phyloP scores from a whole-genome alignment of 495 filamentous ascomycete species.

The Lasiosphaeriaceae sp. region DNA sequence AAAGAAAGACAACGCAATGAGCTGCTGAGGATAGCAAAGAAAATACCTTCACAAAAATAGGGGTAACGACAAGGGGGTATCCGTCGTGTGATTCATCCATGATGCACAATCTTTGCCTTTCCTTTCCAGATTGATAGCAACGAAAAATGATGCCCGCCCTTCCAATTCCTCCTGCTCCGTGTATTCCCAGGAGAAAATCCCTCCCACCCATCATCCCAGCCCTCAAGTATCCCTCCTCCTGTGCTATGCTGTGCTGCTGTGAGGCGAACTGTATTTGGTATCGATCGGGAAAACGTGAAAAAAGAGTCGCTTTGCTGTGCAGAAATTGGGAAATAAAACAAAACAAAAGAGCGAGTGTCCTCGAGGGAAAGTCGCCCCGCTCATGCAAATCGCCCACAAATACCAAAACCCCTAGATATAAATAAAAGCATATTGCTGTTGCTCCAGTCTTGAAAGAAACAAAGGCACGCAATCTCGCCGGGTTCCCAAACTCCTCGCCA shows the following conservation, averaged over 20 bases:
- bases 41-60: neutral
- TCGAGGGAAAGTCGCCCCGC: conserved; percentile 12
- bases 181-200: neutral
- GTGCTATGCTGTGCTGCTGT: conserved; percentile 32
- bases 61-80: neutral
- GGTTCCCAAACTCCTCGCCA: conserved; percentile 26
- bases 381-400: conserved; percentile 14
- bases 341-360: conserved; percentile 15
- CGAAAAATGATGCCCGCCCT: neutral
- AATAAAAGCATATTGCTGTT: conserved; percentile 8
- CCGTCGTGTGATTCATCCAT: neutral
- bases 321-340: conserved; percentile 9
- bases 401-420: conserved; percentile 4
- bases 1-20: neutral
- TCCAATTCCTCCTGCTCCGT: conserved; percentile 4
- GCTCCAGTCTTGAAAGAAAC: conserved; percentile 18
- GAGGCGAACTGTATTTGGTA: conserved; percentile 34
- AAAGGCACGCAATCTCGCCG: conserved; percentile 5
- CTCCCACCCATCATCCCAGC: neutral
- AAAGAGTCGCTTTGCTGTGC: conserved; percentile 15
- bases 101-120: conserved; percentile 5
- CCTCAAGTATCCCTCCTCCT: conserved; percentile 4
- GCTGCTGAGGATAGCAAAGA: neutral
- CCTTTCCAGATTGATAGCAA: conserved; percentile 1
- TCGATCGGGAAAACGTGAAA: conserved; percentile 12